Evolutionary conservation across 2,329 filamentous ascomycete genomes (phyloP).

Genomic region (Pseudogymnoascus sp.): DNA sequence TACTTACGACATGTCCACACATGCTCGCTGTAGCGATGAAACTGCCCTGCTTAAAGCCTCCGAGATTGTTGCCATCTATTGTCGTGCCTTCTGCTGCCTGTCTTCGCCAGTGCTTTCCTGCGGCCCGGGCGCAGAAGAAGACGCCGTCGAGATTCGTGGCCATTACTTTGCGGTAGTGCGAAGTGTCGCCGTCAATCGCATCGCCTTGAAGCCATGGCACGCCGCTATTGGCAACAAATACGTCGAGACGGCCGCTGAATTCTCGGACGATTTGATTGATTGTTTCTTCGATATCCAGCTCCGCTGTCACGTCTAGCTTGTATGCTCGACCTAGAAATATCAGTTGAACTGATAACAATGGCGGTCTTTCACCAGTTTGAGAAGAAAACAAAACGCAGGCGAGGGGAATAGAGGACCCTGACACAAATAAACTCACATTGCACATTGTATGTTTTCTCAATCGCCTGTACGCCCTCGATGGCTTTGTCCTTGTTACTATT

Average conservation of each 20-base stretch:
- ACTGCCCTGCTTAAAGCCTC: slow-evolving; percentile 41
- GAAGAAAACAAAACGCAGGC: too few species aligned
- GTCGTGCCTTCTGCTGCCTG: not conserved
- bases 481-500: not conserved
- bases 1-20: slow-evolving; percentile 47
- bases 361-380: too few species aligned
- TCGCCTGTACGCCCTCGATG: too few species aligned
- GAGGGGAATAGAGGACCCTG: too few species aligned
- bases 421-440: not conserved
- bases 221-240: slow-evolving; percentile 63
- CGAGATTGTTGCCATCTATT: slow-evolving; percentile 41
- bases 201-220: slow-evolving; percentile 64
- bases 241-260: slow-evolving; percentile 57
- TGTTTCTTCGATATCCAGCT: slow-evolving; percentile 26
- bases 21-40: slow-evolving; percentile 61
- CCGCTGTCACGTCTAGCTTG: not conserved
- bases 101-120: slow-evolving; percentile 50
- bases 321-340: not conserved
- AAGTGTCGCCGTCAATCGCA: slow-evolving; percentile 38
- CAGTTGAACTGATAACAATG: slow-evolving; percentile 15
- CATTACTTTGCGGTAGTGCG: slow-evolving; percentile 44
- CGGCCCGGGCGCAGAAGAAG: slow-evolving; percentile 59
- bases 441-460: not conserved
- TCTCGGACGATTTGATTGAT: slow-evolving; percentile 55
- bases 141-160: slow-evolving; percentile 59